Percentiles rank a stretch among this genome's conserved stretches.
These are phyloP conservation scores for Monosporascus sp. DNA, from an alignment of 2,329 filamentous ascomycete species.

Conservation along the genomic window DNA sequence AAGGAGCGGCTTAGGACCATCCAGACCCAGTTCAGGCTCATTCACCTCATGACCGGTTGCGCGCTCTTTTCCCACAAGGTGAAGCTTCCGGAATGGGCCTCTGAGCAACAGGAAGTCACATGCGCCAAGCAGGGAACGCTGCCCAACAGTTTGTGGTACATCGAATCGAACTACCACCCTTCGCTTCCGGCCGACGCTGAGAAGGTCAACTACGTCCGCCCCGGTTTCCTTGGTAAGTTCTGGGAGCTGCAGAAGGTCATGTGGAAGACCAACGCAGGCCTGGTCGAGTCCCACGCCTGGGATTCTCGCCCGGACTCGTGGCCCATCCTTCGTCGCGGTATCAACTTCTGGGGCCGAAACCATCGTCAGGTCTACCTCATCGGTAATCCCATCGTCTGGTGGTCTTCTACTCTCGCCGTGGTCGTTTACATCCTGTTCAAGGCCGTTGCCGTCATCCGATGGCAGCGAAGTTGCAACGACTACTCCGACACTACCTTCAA, in stretches of 20 bases:
- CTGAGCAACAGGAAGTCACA: conserved; percentile 98
- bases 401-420: conserved; percentile 75
- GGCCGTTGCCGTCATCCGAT: conserved; percentile 77
- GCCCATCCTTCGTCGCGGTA: conserved; percentile 87
- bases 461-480: conserved; percentile 90
- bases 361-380: conserved; percentile 94
- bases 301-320: conserved; percentile 91
- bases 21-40: conserved; percentile 90
- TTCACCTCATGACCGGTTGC: conserved; percentile 96
- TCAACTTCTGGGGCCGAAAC: conserved; percentile 98
- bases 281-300: conserved; percentile 96
- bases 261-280: conserved; percentile 96
- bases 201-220: conserved; percentile 92
- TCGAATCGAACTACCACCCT: conserved; percentile 86
- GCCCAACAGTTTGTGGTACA: conserved; percentile 95
- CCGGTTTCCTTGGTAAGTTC: conserved; percentile 96
- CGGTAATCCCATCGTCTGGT: conserved; percentile 94
- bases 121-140: conserved; percentile 87
- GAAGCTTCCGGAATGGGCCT: conserved; percentile 97
- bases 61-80: conserved; percentile 97
- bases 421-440: conserved; percentile 78
- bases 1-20: conserved; percentile 88
- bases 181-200: conserved; percentile 69
- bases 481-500: conserved; percentile 81
- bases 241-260: conserved; percentile 96